Base-by-base conservation (phyloP, 257 asterid species). In the Orobanche coerulescens region DNA sequence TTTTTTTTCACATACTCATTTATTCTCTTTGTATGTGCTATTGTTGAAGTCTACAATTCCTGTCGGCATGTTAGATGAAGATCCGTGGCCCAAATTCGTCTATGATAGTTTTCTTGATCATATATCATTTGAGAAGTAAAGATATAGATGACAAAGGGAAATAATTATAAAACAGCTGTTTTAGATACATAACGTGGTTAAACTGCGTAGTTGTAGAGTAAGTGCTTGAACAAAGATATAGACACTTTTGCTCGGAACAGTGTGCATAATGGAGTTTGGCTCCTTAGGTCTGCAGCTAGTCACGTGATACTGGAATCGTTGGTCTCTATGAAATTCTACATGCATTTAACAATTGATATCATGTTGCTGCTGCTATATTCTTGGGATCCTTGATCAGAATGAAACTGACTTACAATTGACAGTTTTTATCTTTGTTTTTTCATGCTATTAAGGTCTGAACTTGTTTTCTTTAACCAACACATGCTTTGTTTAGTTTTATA, bases 271-370 rank as follows among this genome's bases (percentile, higher is more conserved):
- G 4, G 33, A 15, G 44, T 69, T 57, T 53, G 42, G 68, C 33
- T 42, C 23, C 51, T 28, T 58, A 26, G 48, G 12, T 65, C 44
- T 49, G 53, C 28, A 23, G 46, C 62, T 50, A 57, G 14, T 56
- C 59, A 14, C 14, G 14, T 46, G 15, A 33, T 25, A n/a, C 42
- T 46, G 31, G 39, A 46, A 49, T 31, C 62, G 15, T 5, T 25
- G 18, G 25, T 57, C 22, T 24, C n/a, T 15, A 18, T 54, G n/a
- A 12, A 39, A 16, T 26, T 30, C 25, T 58, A 13, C 8, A 14
- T 37, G 62, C 28, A 51, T 1, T 23, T 40, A n/a, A 9, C 60
- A 4, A 60, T 26, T 37, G 3, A 12, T 49, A 24, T 60, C 52
- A 26, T 26, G 52, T 25, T 24, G 43, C 13, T 7, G 16, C 24